These are phyloP conservation scores for Paraconiothyrium brasiliense DNA, from an alignment of 2,329 filamentous ascomycete species.

Conservation along the genomic window DNA sequence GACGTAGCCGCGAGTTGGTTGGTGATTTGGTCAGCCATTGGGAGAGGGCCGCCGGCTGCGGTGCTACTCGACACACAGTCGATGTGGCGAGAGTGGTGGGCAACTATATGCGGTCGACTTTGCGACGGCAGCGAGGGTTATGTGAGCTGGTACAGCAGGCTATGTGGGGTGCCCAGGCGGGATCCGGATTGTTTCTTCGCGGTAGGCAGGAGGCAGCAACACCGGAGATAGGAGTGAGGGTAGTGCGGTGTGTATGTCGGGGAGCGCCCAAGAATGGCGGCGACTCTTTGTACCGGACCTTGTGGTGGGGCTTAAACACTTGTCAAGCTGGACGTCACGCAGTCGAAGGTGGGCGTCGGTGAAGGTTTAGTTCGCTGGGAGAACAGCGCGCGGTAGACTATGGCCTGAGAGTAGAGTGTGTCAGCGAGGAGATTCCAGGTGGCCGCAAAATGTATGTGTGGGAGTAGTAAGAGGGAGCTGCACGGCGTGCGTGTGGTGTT, in stretches of 20 bases:
- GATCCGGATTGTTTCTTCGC: slow-evolving; percentile 25
- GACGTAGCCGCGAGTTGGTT: slow-evolving; percentile 66
- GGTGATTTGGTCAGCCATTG: slow-evolving; percentile 62
- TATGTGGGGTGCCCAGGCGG: slow-evolving; percentile 27
- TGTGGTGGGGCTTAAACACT: slow-evolving; percentile 13
- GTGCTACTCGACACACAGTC: slow-evolving; percentile 26
- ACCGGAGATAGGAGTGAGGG: slow-evolving; percentile 16
- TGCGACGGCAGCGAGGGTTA: slow-evolving; percentile 31
- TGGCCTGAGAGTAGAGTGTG: slow-evolving; percentile 7
- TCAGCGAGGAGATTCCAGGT: slow-evolving; percentile 12
- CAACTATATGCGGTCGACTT: slow-evolving; percentile 18
- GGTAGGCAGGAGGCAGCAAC: slow-evolving; percentile 27
- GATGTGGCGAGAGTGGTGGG: slow-evolving; percentile 20
- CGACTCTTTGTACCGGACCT: slow-evolving; percentile 18
- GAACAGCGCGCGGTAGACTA: slow-evolving; percentile 6
- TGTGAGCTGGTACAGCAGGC: slow-evolving; percentile 26
- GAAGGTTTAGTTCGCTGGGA: slow-evolving; percentile 8
- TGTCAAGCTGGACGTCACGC: slow-evolving; percentile 15
- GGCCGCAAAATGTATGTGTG: slow-evolving; percentile 12
- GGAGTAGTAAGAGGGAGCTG: slow-evolving; percentile 11
- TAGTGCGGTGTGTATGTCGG: slow-evolving; percentile 2
- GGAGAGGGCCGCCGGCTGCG: slow-evolving; percentile 39
- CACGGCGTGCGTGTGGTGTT: slow-evolving; percentile 30
- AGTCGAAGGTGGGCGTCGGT: slow-evolving; percentile 18
- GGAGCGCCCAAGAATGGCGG: slow-evolving; percentile 27